Conservation (phyloP, 1,284 basidiomycete genomes). For the Apiotrichum montevideense region DNA sequence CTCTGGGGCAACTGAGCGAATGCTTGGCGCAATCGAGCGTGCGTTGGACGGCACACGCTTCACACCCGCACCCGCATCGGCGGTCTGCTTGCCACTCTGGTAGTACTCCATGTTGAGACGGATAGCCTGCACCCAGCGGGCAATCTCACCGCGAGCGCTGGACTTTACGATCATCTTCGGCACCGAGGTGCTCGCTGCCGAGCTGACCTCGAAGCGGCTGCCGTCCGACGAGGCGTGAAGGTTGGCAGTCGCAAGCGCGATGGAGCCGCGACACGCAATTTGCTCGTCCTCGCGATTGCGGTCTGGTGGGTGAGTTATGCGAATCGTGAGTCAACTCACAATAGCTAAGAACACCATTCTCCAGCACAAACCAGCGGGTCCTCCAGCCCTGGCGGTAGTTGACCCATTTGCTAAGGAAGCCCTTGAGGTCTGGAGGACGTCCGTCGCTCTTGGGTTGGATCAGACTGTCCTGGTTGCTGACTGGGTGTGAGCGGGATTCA, state of each 20-base stretch:
- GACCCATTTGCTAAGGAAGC: conserved; percentile 52
- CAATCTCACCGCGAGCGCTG: conserved; percentile 79
- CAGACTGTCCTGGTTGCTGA: conserved; percentile 64
- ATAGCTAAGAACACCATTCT: conserved; percentile 76
- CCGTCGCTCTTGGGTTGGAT: conserved; percentile 41
- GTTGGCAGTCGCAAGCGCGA: conserved; percentile 74
- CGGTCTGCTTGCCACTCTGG: conserved; percentile 19
- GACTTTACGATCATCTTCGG: conserved; percentile 87
- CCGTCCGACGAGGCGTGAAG: conserved; percentile 52
- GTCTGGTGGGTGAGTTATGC: conserved; percentile 36
- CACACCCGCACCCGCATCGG: not conserved
- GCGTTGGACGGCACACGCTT: not conserved
- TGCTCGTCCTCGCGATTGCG: conserved; percentile 88
- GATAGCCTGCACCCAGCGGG: conserved; percentile 77
- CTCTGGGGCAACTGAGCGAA: conserved; percentile 34
- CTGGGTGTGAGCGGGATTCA: conserved; percentile 46
- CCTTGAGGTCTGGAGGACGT: conserved; percentile 61
- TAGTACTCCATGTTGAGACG: conserved; percentile 65
- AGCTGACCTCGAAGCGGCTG: conserved; percentile 76
- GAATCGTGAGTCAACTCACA: conserved; percentile 16
- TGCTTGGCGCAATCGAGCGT: not conserved
- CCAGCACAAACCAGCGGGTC: conserved; percentile 89
- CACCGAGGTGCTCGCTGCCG: conserved; percentile 45
- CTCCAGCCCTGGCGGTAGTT: conserved; percentile 64
- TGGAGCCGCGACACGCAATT: conserved; percentile 77